Evolutionary conservation across 2,329 filamentous ascomycete genomes (phyloP), one percentile per base, ranked within the genome.

Genomic region (Calonectria henricotiae): DNA sequence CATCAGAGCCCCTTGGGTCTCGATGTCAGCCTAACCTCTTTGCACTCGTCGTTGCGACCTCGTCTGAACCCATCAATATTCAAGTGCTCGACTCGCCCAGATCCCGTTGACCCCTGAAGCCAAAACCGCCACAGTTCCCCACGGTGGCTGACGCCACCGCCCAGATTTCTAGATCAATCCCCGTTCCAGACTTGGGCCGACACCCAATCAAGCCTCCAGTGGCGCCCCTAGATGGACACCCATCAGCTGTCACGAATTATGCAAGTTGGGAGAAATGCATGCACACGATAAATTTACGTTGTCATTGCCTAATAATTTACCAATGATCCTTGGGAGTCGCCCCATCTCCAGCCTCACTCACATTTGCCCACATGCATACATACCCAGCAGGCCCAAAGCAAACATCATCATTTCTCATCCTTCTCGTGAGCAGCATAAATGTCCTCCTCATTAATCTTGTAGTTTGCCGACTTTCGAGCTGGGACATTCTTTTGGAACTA

Each of bases 401-500:
- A 25, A 39, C n/a, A 13, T 12, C 7, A 25, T 61, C 37, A 75
- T 32, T 73, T 66, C 68, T 77, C 73, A 62, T 74, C 69, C 37
- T 65, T 68, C 43, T 74, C 76, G 8, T 75, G 67, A 9, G 75
- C 69, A 11, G 74, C 71, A 62, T 77, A 81, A 2, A 81, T 69
- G 39, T 83, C 81, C 4, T 82, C 81, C 49, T 80, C 74, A 66
- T 80, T 80, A 63, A 83, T 80, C 63, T 79, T 72, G 71, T 82
- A 82, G 8, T 77, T 76, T 61, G 78, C 73, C 69, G 84, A 85
- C 71, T 84, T 80, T 64, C 83, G 79, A 58, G 83, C 83, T 0
- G 81, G 74, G 6, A 85, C 62, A 15, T 76, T 75, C 74, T 82
- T 82, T 71, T 83, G 81, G 77, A 81, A 79, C 78, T 79, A 25